Evolutionary conservation across 805 yeast species (phyloP), one percentile per base, ranked within the genome.

Genomic region (Kodamaea fukazawae): DNA sequence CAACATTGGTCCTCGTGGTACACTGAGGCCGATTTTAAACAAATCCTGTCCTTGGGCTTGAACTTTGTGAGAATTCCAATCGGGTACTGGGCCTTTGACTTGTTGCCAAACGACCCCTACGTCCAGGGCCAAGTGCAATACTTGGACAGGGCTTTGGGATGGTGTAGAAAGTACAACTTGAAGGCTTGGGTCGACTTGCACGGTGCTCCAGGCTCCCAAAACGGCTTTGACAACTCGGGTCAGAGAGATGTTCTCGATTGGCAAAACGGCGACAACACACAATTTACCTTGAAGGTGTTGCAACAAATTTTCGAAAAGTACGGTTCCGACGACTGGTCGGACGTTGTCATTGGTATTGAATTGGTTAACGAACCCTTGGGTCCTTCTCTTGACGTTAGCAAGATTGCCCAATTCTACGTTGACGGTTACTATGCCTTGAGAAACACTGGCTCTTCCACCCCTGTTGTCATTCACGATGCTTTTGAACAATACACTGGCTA

Each of bases 191-290:
- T 90, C 32, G 97, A 91, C 61, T 64, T 90, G 54, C 98, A 90
- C 59, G 97, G 97, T 46, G 95, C 85, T n/a, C 95, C 96, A 25
- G 97, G 96, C 15, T 85, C 96, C 15, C 98, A 90, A 62, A 90
- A 90, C 59, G 97, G 97, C 10, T 91, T 88, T 55, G 98, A 90
- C 63, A 90, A 90, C 69, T 86, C 96, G 7, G 98, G 98, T 18
- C 66, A 77, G 46, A 76, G 96, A 53, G 96, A 83, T 56, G 29
- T 52, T 2, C 55, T 70, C 34, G 61, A 60, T 2, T 88, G 85
- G 78, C 83, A 74, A 53, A 56, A 71, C 32, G 72, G 68, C 25
- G 69, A 73, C 42, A 81, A 83, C 54, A 64, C 74, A 32, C 61
- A 70, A 23, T 50, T 76, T 12, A 82, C 95, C 1, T 53, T 76